Percentiles rank a stretch among this genome's conserved stretches.
These are phyloP conservation scores for Mortierella antarctica DNA, from an alignment of 192 early-diverging fungal species.

Conservation along the genomic window DNA sequence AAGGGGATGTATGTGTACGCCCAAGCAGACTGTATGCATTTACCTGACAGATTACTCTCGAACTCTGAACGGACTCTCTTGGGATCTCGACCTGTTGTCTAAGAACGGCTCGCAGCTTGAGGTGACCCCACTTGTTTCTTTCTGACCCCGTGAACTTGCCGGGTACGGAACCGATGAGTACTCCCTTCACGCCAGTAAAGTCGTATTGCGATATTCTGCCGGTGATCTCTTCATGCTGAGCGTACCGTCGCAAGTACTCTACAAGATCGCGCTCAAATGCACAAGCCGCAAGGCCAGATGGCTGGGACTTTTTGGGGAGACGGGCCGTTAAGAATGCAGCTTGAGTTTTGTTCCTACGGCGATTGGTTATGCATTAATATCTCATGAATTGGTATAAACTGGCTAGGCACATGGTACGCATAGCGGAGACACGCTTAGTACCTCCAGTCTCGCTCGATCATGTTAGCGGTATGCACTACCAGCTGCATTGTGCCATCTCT, in stretches of 20 bases:
- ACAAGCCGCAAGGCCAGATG: slow-evolving; percentile 18
- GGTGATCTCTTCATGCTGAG: slow-evolving; percentile 32
- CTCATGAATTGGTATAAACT: not conserved
- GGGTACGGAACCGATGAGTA: slow-evolving; percentile 69
- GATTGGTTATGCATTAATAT: not conserved
- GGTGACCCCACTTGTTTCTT: slow-evolving; percentile 67
- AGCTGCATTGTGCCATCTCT: slow-evolving; percentile 56
- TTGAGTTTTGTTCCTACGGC: slow-evolving; percentile 65
- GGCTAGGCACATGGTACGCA: not conserved
- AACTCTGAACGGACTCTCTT: slow-evolving; percentile 21
- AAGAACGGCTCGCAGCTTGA: slow-evolving; percentile 55
- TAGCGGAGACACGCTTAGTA: slow-evolving; percentile 5
- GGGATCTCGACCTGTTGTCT: slow-evolving; percentile 41
- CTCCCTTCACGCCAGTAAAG: slow-evolving; percentile 58
- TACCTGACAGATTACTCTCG: slow-evolving; percentile 63
- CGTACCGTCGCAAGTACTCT: slow-evolving; percentile 63
- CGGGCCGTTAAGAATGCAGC: slow-evolving; percentile 64
- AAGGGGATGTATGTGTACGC: not conserved
- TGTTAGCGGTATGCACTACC: slow-evolving; percentile 73
- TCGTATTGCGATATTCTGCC: slow-evolving; percentile 59
- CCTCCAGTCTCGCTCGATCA: slow-evolving; percentile 71
- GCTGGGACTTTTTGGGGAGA: slow-evolving; percentile 36
- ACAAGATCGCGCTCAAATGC: slow-evolving; percentile 68
- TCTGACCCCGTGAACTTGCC: slow-evolving; percentile 60
- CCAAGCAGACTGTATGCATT: not conserved